These are phyloP conservation scores for Polyporus tsugae DNA, from an alignment of 1,284 basidiomycete genomes.

Conservation along the genomic window DNA sequence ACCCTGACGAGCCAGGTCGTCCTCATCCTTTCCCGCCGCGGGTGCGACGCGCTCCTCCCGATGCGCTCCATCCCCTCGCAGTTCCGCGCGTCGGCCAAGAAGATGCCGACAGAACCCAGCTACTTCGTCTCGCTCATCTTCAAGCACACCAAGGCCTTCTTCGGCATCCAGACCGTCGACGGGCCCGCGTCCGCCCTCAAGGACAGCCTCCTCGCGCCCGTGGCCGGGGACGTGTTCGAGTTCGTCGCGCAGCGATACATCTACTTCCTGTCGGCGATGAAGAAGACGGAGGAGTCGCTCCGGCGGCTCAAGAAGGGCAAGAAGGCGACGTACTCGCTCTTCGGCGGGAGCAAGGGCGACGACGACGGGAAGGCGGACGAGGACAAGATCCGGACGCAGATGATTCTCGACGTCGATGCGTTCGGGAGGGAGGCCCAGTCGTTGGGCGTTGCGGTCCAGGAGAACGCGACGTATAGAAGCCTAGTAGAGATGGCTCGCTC, in stretches of 20 bases:
- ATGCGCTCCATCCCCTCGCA: conserved; percentile 91
- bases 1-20: conserved; percentile 72
- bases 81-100: conserved; percentile 77
- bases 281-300: conserved; percentile 90
- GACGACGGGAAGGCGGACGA: conserved; percentile 79
- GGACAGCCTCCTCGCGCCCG: conserved; percentile 59
- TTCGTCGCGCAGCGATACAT: conserved; percentile 76
- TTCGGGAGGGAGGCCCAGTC: conserved; percentile 79
- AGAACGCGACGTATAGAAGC: conserved; percentile 61
- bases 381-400: conserved; percentile 84
- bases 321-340: conserved; percentile 81
- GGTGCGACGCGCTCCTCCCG: conserved; percentile 85
- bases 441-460: conserved; percentile 71
- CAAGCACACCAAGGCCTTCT: conserved; percentile 83
- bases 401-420: conserved; percentile 86
- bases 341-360: conserved; percentile 55
- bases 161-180: conserved; percentile 65
- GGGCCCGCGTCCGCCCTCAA: conserved; percentile 67
- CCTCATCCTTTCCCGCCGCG: conserved; percentile 78
- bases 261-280: conserved; percentile 79
- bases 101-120: conserved; percentile 77
- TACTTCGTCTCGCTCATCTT: conserved; percentile 87
- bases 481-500: conserved; percentile 69
- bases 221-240: conserved; percentile 76
- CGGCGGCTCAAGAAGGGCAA: conserved; percentile 87